Base-by-base conservation (phyloP, 306 rosid species). In the Hippophae tibetana region DNA sequence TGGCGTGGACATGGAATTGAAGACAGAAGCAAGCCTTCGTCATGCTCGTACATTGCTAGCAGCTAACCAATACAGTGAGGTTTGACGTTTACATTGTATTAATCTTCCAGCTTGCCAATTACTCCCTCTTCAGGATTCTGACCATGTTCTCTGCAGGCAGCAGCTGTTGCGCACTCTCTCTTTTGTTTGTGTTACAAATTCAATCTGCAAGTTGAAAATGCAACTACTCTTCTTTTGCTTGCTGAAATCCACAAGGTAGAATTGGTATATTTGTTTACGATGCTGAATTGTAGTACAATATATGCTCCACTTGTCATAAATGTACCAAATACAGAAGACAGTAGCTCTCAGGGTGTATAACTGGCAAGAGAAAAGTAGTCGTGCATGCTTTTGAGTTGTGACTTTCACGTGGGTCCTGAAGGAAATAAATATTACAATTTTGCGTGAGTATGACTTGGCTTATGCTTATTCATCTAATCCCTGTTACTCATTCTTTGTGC, bases 241-340 rank as follows among this genome's bases (percentile, higher is more conserved):
- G 95, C 98, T 64, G 98, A 90, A 74, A 85, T 92, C 72, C 95
- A 92, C 72, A 92, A 92, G 96, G 98, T 92, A 74, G 50, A 27
- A 45, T 58, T 31, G 52, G 12, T 60, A 47, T 31, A 46, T 48
- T 53, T 65, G 42, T 31, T 31, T 31, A 2, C 38, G 5, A 31
- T 31, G 5, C 38, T 31, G 38, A 31, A 2, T 31, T 31, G 38
- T 31, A 2, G 38, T 31, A 31, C 38, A 31, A 31, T 31, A 2
- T 31, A 31, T 31, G 38, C 38, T 31, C 38, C 38, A 4, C 38
- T 31, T 31, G 38, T 31, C 38, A 31, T 31, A 18, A 18, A 18
- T 18, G 23, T 18, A 18, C 23, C 23, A 18, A 18, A 18, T 18
- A 18, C 23, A 18, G 23, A 18, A 18, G 23, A 18, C 23, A 18